Base-by-base conservation (phyloP, 441 rosid genomes). In the Biscutella auriculata region DNA sequence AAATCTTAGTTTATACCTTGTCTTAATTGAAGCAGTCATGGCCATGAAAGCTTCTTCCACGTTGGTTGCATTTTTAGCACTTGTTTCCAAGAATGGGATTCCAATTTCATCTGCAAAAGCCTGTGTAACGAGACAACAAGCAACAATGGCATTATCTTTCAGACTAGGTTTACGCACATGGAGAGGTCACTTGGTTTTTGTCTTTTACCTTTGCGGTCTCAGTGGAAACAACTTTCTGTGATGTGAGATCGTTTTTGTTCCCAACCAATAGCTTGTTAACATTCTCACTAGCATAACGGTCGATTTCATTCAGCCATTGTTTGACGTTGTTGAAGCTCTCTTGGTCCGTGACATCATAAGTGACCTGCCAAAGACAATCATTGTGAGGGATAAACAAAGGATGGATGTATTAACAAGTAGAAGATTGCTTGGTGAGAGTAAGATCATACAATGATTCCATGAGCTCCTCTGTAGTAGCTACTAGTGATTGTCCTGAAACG, bases 281-380 rank as follows among this genome's bases (percentile, higher is more conserved):
- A 63, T 77, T 90, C 19, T 87, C 94, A 73, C 82, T 87, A 32
- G 91, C 95, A 70, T 87, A 90, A 70, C 94, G 74, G 46, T 84
- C 95, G 11, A 90, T 87, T 75, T 87, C 95, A 54, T 77, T 80
- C 80, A 84, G 74, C 97, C 95, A 84, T 71, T 87, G 91, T 79
- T 90, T 90, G 56, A 87, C 97, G 63, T 87, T 89, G 76, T 87
- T 87, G 79, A 87, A 89, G 83, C 97, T n/a, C n/a, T n/a, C n/a
- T n/a, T n/a, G n/a, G n/a, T n/a, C n/a, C n/a, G n/a, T n/a, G n/a
- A n/a, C n/a, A n/a, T n/a, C n/a, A n/a, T n/a, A n/a, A n/a, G n/a
- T n/a, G n/a, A n/a, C n/a, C n/a, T n/a, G n/a, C n/a, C n/a, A n/a
- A n/a, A n/a, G n/a, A n/a, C n/a, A n/a, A n/a, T n/a, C n/a, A n/a